Conservation (phyloP, 192 early-diverging fungal genomes). For the Coemansia sp. region DNA sequence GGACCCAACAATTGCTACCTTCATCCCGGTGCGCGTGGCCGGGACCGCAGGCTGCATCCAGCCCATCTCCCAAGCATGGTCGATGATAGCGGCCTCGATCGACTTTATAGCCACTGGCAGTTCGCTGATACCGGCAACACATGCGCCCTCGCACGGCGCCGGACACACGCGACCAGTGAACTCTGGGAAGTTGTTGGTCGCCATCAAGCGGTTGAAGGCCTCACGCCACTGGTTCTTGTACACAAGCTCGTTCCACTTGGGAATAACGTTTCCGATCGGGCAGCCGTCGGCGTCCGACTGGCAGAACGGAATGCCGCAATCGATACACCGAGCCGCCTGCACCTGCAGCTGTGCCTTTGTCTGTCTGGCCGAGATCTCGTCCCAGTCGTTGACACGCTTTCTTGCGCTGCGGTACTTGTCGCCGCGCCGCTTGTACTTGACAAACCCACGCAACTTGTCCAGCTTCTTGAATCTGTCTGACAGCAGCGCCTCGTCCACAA, state of each 20-base stretch:
- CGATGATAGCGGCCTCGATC: conserved; percentile 98
- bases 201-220: conserved; percentile 86
- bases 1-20: conserved; percentile 89
- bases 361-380: conserved; percentile 92
- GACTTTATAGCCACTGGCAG: conserved; percentile 93
- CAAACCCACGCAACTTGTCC: conserved; percentile 96
- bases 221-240: conserved; percentile 96
- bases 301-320: conserved; percentile 98
- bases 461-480: conserved; percentile 67
- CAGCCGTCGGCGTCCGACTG: conserved; percentile 93
- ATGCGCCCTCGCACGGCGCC: conserved; percentile 96
- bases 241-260: conserved; percentile 98
- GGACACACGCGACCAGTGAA: conserved; percentile 99
- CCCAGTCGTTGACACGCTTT: conserved; percentile 85
- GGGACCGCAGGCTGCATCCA: conserved; percentile 95
- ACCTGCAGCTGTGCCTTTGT: conserved; percentile 77
- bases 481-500: conserved; percentile 75
- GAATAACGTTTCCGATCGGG: conserved; percentile 98
- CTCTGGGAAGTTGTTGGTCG: conserved; percentile 99
- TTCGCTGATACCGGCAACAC: conserved; percentile 94
- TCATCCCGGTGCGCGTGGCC: conserved; percentile 73
- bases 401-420: conserved; percentile 85
- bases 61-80: conserved; percentile 93
- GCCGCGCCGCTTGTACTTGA: conserved; percentile 85
- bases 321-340: conserved; percentile 97